Evolutionary conservation across 345 rosid species (phyloP), one percentile per base, ranked within the genome.

Genomic region (Balakata baccata): DNA sequence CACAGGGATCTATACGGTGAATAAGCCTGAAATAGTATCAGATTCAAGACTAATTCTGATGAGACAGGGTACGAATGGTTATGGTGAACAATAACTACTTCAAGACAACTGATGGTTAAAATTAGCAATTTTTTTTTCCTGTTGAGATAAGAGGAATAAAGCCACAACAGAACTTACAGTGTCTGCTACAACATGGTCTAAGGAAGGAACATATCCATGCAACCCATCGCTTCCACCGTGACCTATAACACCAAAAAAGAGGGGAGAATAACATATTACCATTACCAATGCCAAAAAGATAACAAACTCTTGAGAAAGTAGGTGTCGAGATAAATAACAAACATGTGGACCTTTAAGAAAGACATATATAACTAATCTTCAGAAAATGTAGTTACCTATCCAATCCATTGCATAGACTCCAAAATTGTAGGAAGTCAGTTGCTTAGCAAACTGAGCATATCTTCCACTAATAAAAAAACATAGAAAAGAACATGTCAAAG

Each of bases 191-290:
- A 95, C 99, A 60, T 88, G 87, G 74, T 95, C 98, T 61, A 95
- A 93, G 68, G 99, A 95, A 83, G 99, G 99, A 82, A 95, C 97
- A 50, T 91, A 93, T 58, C 99, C 99, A 76, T 95, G 99, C 87
- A 95, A 87, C 45, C 98, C 98, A 79, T 95, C 99, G n/a, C 98
- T 95, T 49, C 99, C 99, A 69, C 99, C 99, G 67, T 95, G 99
- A 78, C 99, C 99, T 95, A 79, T 17, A 72, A 47, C 75, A 70
- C 5, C 37, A 4, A 65, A 54, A 67, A 67, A 20, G 53, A 61
- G 13, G n/a, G 13, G 47, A 34, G 3, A n/a, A 38, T 18, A 22
- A n/a, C 11, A 16, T 16, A 66, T 59, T 45, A 75, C 10, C 4
- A 71, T n/a, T 43, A 74, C 4, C 50, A 25, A 67, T 73, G 47